Evolutionary conservation across 164 flowering plant species (phyloP).

Genomic region (Chloranthus sessilifolius): DNA sequence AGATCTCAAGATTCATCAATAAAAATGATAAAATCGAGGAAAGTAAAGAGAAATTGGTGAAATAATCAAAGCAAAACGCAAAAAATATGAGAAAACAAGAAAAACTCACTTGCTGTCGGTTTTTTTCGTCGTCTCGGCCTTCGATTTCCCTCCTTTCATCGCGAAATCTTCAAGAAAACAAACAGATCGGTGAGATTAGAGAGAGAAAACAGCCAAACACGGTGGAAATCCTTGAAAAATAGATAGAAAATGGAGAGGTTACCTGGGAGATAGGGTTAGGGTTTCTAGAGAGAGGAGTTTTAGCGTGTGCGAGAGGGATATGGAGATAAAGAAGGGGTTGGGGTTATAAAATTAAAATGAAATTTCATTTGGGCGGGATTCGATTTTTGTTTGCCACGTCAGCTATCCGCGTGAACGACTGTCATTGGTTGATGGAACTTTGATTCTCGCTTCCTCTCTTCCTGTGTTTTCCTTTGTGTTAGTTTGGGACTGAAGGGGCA

Average conservation of each 20-base stretch:
- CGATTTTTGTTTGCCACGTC: constrained; percentile 22
- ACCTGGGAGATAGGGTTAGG: constrained; percentile 30
- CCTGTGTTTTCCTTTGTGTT: constrained; percentile 18
- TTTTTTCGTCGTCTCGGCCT: constrained; percentile 21
- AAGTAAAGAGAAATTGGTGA: no score
- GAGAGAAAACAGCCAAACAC: constrained; percentile 1
- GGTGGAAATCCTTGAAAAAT: neutral
- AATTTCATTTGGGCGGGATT: constrained; percentile 34
- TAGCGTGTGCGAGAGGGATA: constrained; percentile 6
- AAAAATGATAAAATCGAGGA: neutral
- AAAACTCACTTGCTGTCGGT: constrained; percentile 35
- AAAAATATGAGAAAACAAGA: no score
- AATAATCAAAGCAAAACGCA: neutral
- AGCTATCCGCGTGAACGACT: constrained; percentile 22
- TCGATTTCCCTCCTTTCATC: constrained; percentile 32
- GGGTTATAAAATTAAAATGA: constrained; percentile 13
- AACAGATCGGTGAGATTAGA: constrained; percentile 17
- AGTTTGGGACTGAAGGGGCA: no score
- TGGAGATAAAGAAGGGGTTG: constrained; percentile 1
- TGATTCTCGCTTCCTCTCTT: no score
- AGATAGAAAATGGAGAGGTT: constrained; percentile 4
- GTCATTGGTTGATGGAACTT: constrained; percentile 8
- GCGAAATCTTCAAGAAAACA: constrained; percentile 25
- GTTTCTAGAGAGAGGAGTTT: constrained; percentile 11
- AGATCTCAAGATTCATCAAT: neutral